Evolutionary conservation across 2,329 filamentous ascomycete species (phyloP), one percentile per base, ranked within the genome.

Genomic region (Hirsutella rhossiliensis): DNA sequence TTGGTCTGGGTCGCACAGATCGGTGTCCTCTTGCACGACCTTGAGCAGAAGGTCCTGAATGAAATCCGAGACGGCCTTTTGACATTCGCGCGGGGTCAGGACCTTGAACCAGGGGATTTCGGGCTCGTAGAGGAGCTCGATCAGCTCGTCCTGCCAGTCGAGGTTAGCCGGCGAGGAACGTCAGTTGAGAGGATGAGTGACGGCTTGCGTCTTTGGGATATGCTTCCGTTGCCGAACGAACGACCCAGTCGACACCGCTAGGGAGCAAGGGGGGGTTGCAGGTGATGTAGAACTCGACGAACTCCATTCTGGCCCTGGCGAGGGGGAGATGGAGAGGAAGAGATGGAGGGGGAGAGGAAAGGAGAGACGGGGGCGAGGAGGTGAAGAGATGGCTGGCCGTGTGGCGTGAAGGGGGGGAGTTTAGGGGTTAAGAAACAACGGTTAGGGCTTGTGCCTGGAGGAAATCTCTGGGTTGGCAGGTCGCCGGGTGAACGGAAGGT

Each of bases 51-150:
- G 38, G 3, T 45, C 31, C 15, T 55, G 38, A 4, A 64, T 47
- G 20, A 43, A 47, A 1, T 43, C 11, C 1, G 45, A 47, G 5
- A 61, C 46, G 8, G 43, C 29, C 11, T 40, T 11, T 13, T 55
- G 50, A 17, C 45, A 4, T 2, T 41, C 37, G 1, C 15, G 15
- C 5, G 11, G 2, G 0, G 54, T 39, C 15, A 62, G 58, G 6
- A 60, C 39, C 43, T 64, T 64, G 45, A 65, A 63, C 56, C 59
- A 63, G 1, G 61, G 54, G 0, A 56, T 45, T 0, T 62, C 56
- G 1, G 62, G 60, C 23, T 65, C 62, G 29, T 64, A 65, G 4
- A 65, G 50, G 6, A 65, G 50, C 40, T 65, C 63, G 1, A 55
- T 1, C 0, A 61, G 30, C 7, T 54, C 46, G 23, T 45, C 29